Evolutionary conservation across 75 land plant species (phyloP).

Genomic region (Selaginella moellendorffii): DNA sequence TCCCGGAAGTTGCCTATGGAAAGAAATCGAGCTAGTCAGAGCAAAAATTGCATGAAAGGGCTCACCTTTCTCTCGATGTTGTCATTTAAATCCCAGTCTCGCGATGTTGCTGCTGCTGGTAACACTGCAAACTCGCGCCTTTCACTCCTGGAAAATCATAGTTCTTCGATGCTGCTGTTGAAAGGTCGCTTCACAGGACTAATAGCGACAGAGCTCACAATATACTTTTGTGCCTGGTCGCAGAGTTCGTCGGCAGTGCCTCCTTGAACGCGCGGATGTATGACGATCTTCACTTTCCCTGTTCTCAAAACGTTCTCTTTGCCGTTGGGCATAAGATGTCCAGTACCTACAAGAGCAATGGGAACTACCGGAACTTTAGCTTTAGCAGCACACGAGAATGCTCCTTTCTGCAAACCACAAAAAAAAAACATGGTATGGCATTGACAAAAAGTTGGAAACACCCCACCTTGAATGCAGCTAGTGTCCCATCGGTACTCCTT

Average conservation of each 20-base stretch:
- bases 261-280: constrained; percentile 65
- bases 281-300: constrained; percentile 60
- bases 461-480: constrained; percentile 69
- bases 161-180: not conserved
- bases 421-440: constrained; percentile 36
- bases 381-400: constrained; percentile 82
- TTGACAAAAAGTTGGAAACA: constrained; percentile 45
- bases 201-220: constrained; percentile 14
- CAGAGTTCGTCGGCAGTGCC: constrained; percentile 51
- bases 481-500: constrained; percentile 63
- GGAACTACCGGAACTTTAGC: constrained; percentile 79
- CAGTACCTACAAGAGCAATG: constrained; percentile 73
- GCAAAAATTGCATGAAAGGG: no score
- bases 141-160: not conserved
- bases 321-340: constrained; percentile 86
- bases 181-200: not conserved
- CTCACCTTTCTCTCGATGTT: no score
- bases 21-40: no score
- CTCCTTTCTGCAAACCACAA: constrained; percentile 70
- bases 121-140: no score
- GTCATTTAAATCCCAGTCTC: no score
- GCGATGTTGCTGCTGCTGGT: no score
- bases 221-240: constrained; percentile 39
- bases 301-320: constrained; percentile 44
- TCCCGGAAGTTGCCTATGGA: no score